Percentiles rank a stretch among this genome's conserved stretches.
phyloP scores from a whole-genome alignment of 345 rosid species.

The Eucalyptus polybractea region DNA sequence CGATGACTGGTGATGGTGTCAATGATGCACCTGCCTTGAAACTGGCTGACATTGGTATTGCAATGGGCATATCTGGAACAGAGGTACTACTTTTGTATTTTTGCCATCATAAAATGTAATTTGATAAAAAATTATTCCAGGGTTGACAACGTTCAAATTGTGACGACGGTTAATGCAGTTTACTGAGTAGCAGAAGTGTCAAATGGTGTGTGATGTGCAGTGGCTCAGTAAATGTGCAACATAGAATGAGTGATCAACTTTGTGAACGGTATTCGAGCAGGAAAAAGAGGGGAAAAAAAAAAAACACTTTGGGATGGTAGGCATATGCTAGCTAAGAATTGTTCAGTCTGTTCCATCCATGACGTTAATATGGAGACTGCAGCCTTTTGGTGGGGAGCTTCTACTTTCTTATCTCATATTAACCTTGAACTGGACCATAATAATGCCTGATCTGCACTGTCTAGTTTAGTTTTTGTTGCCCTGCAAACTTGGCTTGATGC shows the following conservation, averaged over 20 bases:
- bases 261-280: background rate
- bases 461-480: background rate
- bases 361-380: background rate
- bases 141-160: background rate
- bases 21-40: constrained; percentile 98
- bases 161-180: background rate
- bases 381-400: background rate
- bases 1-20: constrained; percentile 99
- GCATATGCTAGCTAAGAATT: background rate
- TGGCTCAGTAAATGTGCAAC: background rate
- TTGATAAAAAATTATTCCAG: background rate
- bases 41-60: constrained; percentile 95
- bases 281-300: background rate
- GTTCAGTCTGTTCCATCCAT: background rate
- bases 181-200: background rate
- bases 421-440: background rate
- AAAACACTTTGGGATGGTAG: background rate
- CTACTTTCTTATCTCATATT: background rate
- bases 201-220: background rate
- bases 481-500: background rate
- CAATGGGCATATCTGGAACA: constrained; percentile 96
- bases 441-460: background rate
- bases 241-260: background rate
- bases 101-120: background rate
- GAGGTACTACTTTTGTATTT: constrained; percentile 32